Evolutionary conservation across 257 asterid species (phyloP), one percentile per base, ranked within the genome.

Genomic region (Osmanthus fragrans): DNA sequence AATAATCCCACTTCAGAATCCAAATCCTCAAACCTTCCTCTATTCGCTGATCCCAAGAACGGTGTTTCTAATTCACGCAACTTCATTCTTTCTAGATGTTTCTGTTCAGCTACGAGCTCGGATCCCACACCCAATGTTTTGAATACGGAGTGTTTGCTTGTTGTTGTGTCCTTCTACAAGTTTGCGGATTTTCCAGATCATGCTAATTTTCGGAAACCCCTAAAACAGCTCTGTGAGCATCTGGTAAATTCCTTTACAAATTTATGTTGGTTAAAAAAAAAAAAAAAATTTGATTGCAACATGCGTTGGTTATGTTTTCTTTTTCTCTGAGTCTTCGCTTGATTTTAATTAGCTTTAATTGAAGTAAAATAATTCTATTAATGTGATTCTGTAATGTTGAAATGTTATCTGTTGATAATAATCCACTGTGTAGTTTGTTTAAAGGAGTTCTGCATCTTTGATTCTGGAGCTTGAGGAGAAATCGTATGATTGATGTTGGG

Each of bases 151-250:
- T 77, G 86, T 66, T 79, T 71, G 10, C 77, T 93, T 84, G 96
- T 92, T 78, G 98, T 93, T 72, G 91, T 93, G 34, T 93, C 98
- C 1, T 93, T 93, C 74, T 93, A 93, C 84, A 90, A 88, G 83
- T 93, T 93, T 69, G 96, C 97, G 51, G 87, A 87, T 87, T 93
- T 92, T 80, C 86, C 88, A 2, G 98, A 93, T 89, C 89, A 90
- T 79, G 92, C 92, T 37, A 90, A 89, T 77, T 74, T 92, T 18
- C 83, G 95, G 81, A 89, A 88, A 77, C 98, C 98, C 32, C 32
- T 30, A 30, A 30, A 30, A 30, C 3, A 30, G 32, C 32, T 30
- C 3, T 30, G 32, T 30, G 32, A 30, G 32, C 80, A 84, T 54
- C 88, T 90, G 96, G 97, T 92, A 90, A 65, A 39, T 60, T 84